Evolutionary conservation across 2,329 filamentous ascomycete genomes (phyloP).

Genomic region (Fusarium subglutinans): DNA sequence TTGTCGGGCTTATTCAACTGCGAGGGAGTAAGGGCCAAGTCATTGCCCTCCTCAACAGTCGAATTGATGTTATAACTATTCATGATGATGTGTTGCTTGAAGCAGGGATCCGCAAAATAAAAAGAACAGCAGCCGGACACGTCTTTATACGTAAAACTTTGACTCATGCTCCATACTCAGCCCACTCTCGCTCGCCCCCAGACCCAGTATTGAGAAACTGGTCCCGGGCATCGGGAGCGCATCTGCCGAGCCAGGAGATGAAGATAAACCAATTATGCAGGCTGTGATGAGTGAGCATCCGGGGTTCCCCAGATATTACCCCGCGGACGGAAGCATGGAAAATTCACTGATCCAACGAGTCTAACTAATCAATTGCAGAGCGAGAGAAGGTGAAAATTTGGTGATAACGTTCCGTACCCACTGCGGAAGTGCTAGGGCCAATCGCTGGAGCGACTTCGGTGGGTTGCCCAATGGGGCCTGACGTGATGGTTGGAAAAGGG

Average conservation of each 20-base stretch:
- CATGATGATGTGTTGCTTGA: background rate
- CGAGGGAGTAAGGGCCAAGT: background rate
- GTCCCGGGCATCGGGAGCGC: background rate
- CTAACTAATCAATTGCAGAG: background rate
- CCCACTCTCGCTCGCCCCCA: slow-evolving; percentile 1
- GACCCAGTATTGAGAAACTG: slow-evolving; percentile 1
- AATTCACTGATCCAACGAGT: background rate
- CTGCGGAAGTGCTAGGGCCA: background rate
- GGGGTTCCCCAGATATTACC: slow-evolving; percentile 1
- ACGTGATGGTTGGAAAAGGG: background rate
- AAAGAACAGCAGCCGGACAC: background rate
- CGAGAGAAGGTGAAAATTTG: background rate
- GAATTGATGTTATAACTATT: background rate
- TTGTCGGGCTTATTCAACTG: background rate
- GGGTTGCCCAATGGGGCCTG: background rate
- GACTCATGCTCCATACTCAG: slow-evolving; percentile 5
- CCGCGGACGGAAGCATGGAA: background rate
- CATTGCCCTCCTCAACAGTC: background rate
- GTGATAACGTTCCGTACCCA: background rate
- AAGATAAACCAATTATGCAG: background rate
- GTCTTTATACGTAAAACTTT: slow-evolving; percentile 2
- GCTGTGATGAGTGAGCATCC: background rate
- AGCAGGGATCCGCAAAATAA: background rate
- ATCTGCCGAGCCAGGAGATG: background rate
- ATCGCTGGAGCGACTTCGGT: background rate